Conservation (phyloP, 805 yeast species). For the Hanseniaspora thailandica region DNA sequence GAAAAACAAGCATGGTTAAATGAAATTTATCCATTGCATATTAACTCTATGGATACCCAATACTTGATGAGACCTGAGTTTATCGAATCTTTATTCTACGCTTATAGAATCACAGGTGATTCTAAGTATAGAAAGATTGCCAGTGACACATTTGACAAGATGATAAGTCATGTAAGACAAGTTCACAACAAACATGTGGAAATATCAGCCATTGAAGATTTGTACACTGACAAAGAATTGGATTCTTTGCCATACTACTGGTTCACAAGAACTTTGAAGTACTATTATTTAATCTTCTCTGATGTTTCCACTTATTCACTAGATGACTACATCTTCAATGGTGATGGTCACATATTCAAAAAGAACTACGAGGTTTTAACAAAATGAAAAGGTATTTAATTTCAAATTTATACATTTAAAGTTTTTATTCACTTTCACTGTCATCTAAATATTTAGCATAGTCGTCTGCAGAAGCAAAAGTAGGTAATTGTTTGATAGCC, state of each 20-base stretch:
- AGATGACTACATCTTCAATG: conserved; percentile 46
- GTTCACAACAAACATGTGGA: conserved; percentile 32
- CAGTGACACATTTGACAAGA: conserved; percentile 35
- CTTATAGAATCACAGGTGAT: conserved; percentile 53
- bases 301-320: conserved; percentile 34
- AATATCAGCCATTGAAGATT: conserved; percentile 28
- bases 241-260: conserved; percentile 41
- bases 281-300: conserved; percentile 40
- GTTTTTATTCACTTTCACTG: conserved; percentile 42
- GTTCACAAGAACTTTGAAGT: conserved; percentile 50
- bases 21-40: conserved; percentile 28
- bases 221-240: conserved; percentile 22
- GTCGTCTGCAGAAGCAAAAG: conserved; percentile 81
- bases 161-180: conserved; percentile 26
- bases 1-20: conserved; percentile 18
- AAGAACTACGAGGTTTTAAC: background rate
- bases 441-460: conserved; percentile 56
- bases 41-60: conserved; percentile 28
- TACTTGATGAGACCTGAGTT: conserved; percentile 50
- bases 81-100: conserved; percentile 46
- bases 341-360: conserved; percentile 50
- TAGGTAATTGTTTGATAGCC: conserved; percentile 59
- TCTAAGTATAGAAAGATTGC: conserved; percentile 46
- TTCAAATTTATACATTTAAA: background rate
- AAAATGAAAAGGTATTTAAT: conserved; percentile 18